Base-by-base conservation (phyloP, 108 stramenopile genomes). In the Craspedostauros australis region DNA sequence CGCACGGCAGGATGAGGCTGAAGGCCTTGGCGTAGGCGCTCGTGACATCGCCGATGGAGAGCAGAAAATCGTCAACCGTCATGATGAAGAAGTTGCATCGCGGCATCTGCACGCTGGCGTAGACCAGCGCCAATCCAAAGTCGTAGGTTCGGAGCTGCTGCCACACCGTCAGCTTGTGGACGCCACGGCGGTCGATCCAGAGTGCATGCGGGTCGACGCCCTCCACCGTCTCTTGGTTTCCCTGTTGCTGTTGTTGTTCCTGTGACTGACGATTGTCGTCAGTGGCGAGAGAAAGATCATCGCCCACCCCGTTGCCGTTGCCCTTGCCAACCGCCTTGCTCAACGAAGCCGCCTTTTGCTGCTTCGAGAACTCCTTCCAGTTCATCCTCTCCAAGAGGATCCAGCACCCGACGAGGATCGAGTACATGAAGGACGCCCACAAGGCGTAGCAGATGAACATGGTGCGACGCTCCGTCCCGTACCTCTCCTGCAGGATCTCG, bases 51-150 rank as follows among this genome's bases (percentile, higher is more conserved):
- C 54, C 54, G 4, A 41, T 15, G 33, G 27, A 34, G 5, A 39
- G 4, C 39, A 55, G 34, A 21, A 55, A 41, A 22, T 19, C 54
- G 42, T 55, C 54, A 22, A 55, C 54, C 1, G 54, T 21, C 54
- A 55, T 55, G 39, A 55, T 34, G 22, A 42, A 55, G 40, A 42
- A 55, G 54, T 55, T 55, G 20, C 25, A 22, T 41, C 34, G 54
- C 21, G 42, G 23, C 54, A 55, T 55, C 18, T 55, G 54, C 23
- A 34, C 18, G 11, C 26, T 21, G n/a, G 34, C 27, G 23, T 42
- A 55, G 9, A 55, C 18, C 9, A 55, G 31, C 1, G 24, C 42
- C 19, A 55, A 55, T 15, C 11, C 22, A 24, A 55, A 55, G 19
- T 55, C 54, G 6, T 12, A 11, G 7, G 54, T 27, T 21, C 42